Conservation (phyloP, 192 early-diverging fungal genomes). For the Rhizophagus prolifer region DNA sequence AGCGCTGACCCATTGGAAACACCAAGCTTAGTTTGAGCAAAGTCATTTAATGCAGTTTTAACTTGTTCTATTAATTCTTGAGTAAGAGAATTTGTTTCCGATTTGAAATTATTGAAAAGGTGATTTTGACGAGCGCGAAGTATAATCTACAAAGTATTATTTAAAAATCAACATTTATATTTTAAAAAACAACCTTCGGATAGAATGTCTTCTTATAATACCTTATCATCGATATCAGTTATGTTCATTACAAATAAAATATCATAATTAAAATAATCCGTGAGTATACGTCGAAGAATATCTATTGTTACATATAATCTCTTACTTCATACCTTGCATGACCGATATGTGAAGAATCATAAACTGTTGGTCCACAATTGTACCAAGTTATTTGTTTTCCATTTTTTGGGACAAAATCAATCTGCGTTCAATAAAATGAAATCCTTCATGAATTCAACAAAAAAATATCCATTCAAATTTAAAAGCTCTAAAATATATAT, state of each 20-base stretch:
- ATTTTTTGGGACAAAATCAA: conserved; percentile 82
- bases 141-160: conserved; percentile 67
- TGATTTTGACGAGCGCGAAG: conserved; percentile 82
- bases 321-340: conserved; percentile 84
- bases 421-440: conserved; percentile 44
- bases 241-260: conserved; percentile 95
- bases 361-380: conserved; percentile 97
- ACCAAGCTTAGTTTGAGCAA: conserved; percentile 58
- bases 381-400: conserved; percentile 93
- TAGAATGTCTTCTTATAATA: conserved; percentile 17
- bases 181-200: no score
- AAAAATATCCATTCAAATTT: not conserved
- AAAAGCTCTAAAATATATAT: not conserved
- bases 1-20: conserved; percentile 44
- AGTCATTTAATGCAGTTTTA: conserved; percentile 60
- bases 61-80: conserved; percentile 57
- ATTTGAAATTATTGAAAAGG: conserved; percentile 64
- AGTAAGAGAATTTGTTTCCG: conserved; percentile 38
- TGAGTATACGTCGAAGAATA: conserved; percentile 89
- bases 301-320: conserved; percentile 92
- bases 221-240: conserved; percentile 98
- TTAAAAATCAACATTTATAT: no score
- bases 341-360: conserved; percentile 93
- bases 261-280: conserved; percentile 95
- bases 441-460: not conserved